Evolutionary conservation across 805 yeast genomes (phyloP), one percentile per base, ranked within the genome.

Genomic region (Candida succiphila): DNA sequence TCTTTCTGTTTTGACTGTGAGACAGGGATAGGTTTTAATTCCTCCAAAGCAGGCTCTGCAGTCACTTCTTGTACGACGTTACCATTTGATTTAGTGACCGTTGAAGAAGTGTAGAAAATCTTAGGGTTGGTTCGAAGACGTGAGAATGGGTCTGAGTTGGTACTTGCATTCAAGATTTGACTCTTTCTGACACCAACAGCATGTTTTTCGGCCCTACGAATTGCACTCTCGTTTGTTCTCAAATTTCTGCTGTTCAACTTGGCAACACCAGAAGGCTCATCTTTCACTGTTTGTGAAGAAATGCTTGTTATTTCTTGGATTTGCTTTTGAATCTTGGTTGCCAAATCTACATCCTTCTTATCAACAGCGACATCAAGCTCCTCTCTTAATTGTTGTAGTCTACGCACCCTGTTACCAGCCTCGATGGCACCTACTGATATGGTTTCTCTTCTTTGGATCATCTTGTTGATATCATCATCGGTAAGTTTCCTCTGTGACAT

Each of bases 61-160:
- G 67, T 70, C 40, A 14, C 12, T 21, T 29, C 30, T 67, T 60
- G 36, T 55, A 4, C 17, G 3, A 23, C 17, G 8, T 9, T 17
- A 17, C 16, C 27, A 8, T 17, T 13, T 9, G 18, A 18, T 2
- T 8, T n/a, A 6, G 31, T 12, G 5, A 23, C 70, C n/a, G n/a
- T n/a, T 30, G 66, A 63, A 33, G 29, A 36, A 37, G 67, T 64
- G 49, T 87, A 86, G 57, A 85, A 89, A 39, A 85, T 75, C 48
- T 84, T 74, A 1, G 96, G 84, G 40, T 77, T 81, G 1, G 97
- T 89, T 53, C 84, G 80, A 51, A 92, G 70, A 54, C 97, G 76
- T 44, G 82, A 75, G 58, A 92, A 92, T 17, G 98, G 97, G 60
- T 92, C 84, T 4, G 39, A 17, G 31, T 44, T 53, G 30, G 50